Evolutionary conservation across 768 basidiomycete species (phyloP).

Genomic region (Termitomyces sp.): DNA sequence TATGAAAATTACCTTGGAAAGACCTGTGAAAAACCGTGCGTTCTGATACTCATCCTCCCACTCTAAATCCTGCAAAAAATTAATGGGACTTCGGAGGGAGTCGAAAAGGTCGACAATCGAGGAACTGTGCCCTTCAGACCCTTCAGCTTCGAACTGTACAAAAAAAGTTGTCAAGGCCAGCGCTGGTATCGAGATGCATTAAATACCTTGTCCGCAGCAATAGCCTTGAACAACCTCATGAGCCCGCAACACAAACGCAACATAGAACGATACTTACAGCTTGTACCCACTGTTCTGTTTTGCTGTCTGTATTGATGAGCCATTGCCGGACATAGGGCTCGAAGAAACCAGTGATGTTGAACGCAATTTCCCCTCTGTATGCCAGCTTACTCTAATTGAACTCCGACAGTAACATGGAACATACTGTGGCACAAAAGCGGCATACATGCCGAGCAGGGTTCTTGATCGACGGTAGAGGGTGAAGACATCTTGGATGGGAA

Average conservation of each 20-base stretch:
- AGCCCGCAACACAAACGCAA: not conserved
- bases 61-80: conserved; percentile 81
- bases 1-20: conserved; percentile 64
- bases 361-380: conserved; percentile 48
- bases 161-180: not conserved
- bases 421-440: conserved; percentile 76
- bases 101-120: conserved; percentile 97
- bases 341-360: conserved; percentile 75
- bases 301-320: conserved; percentile 82
- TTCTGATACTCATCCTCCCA: conserved; percentile 92
- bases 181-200: not conserved
- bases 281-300: conserved; percentile 93
- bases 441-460: conserved; percentile 71
- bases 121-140: conserved; percentile 83
- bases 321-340: conserved; percentile 85
- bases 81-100: conserved; percentile 85
- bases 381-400: conserved; percentile 3
- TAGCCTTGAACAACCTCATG: conserved; percentile 38
- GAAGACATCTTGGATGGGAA: conserved; percentile 89
- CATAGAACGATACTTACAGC: conserved; percentile 50
- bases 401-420: conserved; percentile 17
- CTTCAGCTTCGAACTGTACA: conserved; percentile 69
- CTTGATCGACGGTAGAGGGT: conserved; percentile 76
- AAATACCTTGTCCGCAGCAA: conserved; percentile 59
- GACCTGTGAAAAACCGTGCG: conserved; percentile 82